Evolutionary conservation across 208 protist genomes (phyloP).

Genomic region (Wallacemonas sp.): DNA sequence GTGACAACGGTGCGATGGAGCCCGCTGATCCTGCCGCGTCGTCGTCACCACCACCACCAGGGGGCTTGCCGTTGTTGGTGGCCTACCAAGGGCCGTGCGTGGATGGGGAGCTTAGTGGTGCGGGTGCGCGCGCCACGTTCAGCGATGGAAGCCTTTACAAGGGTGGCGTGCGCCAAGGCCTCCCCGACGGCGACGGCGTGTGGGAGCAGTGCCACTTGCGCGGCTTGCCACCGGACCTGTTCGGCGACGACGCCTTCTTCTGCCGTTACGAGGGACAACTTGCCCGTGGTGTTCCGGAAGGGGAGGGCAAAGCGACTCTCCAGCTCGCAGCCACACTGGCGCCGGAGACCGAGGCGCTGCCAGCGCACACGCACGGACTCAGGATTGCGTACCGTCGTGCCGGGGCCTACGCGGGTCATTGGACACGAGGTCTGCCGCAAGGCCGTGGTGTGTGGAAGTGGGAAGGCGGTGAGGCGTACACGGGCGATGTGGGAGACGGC

Average conservation of each 20-base stretch:
- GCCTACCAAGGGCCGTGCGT: slow-evolving; percentile 66
- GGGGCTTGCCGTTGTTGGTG: slow-evolving; percentile 18
- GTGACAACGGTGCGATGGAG: no score
- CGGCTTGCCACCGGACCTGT: not conserved
- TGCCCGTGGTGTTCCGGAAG: slow-evolving; percentile 60
- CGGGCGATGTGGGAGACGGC: slow-evolving; percentile 39
- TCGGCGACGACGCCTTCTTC: slow-evolving; percentile 23
- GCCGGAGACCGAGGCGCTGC: slow-evolving; percentile 16
- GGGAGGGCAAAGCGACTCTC: slow-evolving; percentile 54
- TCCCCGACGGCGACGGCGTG: slow-evolving; percentile 51
- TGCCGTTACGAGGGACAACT: slow-evolving; percentile 78
- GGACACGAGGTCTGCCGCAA: slow-evolving; percentile 56
- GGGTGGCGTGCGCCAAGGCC: slow-evolving; percentile 55
- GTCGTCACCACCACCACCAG: no score
- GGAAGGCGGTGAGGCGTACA: slow-evolving; percentile 65
- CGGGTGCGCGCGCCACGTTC: slow-evolving; percentile 37
- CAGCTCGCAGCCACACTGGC: slow-evolving; percentile 14
- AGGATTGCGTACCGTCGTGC: slow-evolving; percentile 32
- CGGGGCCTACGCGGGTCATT: slow-evolving; percentile 69
- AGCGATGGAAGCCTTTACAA: slow-evolving; percentile 65
- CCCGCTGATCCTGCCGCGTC: no score
- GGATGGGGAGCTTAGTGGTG: slow-evolving; percentile 60
- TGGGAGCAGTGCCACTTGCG: slow-evolving; percentile 46
- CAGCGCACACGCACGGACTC: slow-evolving; percentile 17
- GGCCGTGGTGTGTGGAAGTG: slow-evolving; percentile 69